Evolutionary conservation across 2,329 filamentous ascomycete genomes (phyloP).

Genomic region (Berkeleyomyces rouxiae): DNA sequence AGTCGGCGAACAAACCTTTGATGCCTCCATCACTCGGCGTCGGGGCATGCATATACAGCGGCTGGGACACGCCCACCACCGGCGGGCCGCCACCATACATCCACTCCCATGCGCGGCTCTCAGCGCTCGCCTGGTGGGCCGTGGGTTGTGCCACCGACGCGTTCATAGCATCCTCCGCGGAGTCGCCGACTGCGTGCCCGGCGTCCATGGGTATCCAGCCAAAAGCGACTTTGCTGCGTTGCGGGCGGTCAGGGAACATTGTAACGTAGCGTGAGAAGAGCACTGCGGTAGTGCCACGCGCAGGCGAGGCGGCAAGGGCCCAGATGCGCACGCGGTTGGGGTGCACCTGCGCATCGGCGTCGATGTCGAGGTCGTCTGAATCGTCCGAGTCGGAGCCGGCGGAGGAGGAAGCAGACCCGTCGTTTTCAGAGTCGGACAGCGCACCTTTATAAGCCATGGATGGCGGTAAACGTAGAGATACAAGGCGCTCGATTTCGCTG

Average conservation of each 20-base stretch:
- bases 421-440: constrained; percentile 20
- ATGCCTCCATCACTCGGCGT: constrained; percentile 1
- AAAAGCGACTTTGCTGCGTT: constrained; percentile 24
- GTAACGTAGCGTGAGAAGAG: constrained; percentile 34
- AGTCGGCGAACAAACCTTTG: neutral
- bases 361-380: constrained; percentile 20
- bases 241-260: constrained; percentile 29
- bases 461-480: constrained; percentile 28
- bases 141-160: neutral
- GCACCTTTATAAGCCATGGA: constrained; percentile 26
- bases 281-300: constrained; percentile 33
- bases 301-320: constrained; percentile 36
- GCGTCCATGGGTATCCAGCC: constrained; percentile 15
- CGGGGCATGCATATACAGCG: constrained; percentile 14
- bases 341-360: constrained; percentile 27
- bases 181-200: neutral
- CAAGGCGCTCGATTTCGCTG: constrained; percentile 27
- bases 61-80: constrained; percentile 26
- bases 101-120: constrained; percentile 39
- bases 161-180: neutral
- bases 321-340: constrained; percentile 35
- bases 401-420: constrained; percentile 15
- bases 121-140: constrained; percentile 19
- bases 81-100: constrained; percentile 38
- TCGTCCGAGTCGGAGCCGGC: constrained; percentile 17